Conservation (phyloP, 2,329 filamentous ascomycete genomes). For the Eutypella sp. region DNA sequence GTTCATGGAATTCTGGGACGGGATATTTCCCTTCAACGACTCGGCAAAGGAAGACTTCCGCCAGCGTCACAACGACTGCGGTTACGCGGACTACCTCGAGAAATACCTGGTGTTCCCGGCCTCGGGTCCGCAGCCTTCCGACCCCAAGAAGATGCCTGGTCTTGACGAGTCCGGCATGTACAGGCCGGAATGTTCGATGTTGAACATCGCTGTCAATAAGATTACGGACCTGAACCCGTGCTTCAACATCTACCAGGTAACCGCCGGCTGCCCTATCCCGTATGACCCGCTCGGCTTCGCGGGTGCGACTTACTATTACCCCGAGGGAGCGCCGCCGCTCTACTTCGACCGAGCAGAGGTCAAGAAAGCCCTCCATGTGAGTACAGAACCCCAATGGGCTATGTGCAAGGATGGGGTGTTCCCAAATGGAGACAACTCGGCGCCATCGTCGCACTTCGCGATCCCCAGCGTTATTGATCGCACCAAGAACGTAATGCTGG, state of each 20-base stretch:
- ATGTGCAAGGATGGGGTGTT: conserved; percentile 45
- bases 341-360: conserved; percentile 32
- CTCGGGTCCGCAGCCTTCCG: conserved; percentile 50
- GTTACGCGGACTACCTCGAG: conserved; percentile 55
- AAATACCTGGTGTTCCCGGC: conserved; percentile 67
- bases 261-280: conserved; percentile 63
- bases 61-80: conserved; percentile 50
- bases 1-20: conserved; percentile 56
- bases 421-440: conserved; percentile 40
- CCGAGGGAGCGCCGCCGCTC: conserved; percentile 40
- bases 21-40: conserved; percentile 60
- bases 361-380: conserved; percentile 26
- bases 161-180: too few species aligned
- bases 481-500: conserved; percentile 65
- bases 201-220: conserved; percentile 49
- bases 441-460: conserved; percentile 47
- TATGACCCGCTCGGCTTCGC: conserved; percentile 52
- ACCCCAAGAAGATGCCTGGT: too few species aligned
- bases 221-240: conserved; percentile 63
- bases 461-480: conserved; percentile 66
- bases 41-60: conserved; percentile 49
- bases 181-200: too few species aligned
- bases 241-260: conserved; percentile 72
- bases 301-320: conserved; percentile 2
- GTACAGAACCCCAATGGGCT: conserved; percentile 40